Evolutionary conservation across 2,329 filamentous ascomycete genomes (phyloP), one percentile per base, ranked within the genome.

Genomic region (Leptographium radiaticola): DNA sequence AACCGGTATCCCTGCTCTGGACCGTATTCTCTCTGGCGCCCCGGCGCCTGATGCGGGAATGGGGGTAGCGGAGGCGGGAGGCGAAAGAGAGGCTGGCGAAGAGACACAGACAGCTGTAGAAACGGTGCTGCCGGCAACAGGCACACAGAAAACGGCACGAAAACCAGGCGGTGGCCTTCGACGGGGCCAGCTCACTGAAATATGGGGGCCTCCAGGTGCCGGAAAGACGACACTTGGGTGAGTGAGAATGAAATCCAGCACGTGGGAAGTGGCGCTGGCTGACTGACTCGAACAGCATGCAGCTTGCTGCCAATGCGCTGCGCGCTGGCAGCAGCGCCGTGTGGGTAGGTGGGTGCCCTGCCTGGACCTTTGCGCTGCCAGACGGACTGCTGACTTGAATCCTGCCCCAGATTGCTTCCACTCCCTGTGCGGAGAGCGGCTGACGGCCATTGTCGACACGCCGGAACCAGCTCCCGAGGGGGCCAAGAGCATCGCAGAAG

Each of bases 201-300:
- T 95, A 50, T 95, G 87, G 78, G 91, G 91, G 0, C 89, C 90
- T 12, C 85, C 88, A 10, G 90, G 89, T 2, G 80, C 80, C 31
- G 91, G 90, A 34, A 96, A 95, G 73, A 95, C 89, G 5, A 76
- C 84, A 13, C 72, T 96, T 61, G 86, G 84, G 86, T 91, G 74
- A 70, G 80, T 70, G 48, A 10, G 25, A 11, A 13, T 15, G 8
- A 11, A 11, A 11, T 18, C 15, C 25, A 2, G 9, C 6, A 31
- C 18, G 34, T 42, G 18, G 9, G 3, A 20, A 18, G 3, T 12
- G 18, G 4, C 13, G 18, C n/a, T 10, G 9, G 13, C 18, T 34
- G 36, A 39, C 39, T 43, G 38, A 36, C 44, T 7, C 8, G 16
- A 4, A 52, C 44, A 59, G 58, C 16, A 53, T 59, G 46, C 87